Evolutionary conservation across 768 basidiomycete genomes (phyloP).

Genomic region (Leccinum longicurvipes): DNA sequence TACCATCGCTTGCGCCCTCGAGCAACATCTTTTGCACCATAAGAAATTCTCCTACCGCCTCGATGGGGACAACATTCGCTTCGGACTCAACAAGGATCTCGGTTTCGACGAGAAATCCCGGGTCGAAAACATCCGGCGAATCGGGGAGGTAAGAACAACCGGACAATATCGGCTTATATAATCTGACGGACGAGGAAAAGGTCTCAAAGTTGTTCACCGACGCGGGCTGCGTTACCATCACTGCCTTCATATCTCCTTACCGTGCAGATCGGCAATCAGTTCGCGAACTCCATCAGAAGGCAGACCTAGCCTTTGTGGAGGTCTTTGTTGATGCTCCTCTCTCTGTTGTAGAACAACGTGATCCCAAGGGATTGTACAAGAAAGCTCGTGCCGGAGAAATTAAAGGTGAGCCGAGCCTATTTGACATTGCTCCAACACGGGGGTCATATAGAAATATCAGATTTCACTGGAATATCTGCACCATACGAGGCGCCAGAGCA

Average conservation of each 20-base stretch:
- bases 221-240: slow-evolving; percentile 79
- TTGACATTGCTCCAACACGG: background rate
- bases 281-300: slow-evolving; percentile 73
- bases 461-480: slow-evolving; percentile 97
- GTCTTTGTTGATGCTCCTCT: slow-evolving; percentile 95
- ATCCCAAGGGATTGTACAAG: slow-evolving; percentile 97
- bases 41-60: slow-evolving; percentile 86
- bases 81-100: slow-evolving; percentile 95
- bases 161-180: slow-evolving; percentile 1
- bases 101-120: slow-evolving; percentile 91
- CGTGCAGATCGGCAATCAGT: slow-evolving; percentile 79
- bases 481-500: slow-evolving; percentile 87
- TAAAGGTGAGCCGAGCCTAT: slow-evolving; percentile 57
- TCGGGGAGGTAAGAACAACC: slow-evolving; percentile 72
- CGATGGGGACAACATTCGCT: slow-evolving; percentile 94
- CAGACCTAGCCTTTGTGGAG: slow-evolving; percentile 81
- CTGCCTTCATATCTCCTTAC: slow-evolving; percentile 99
- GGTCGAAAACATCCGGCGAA: slow-evolving; percentile 93
- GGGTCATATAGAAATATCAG: slow-evolving; percentile 40
- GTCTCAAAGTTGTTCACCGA: slow-evolving; percentile 94
- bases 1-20: slow-evolving; percentile 94
- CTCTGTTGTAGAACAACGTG: slow-evolving; percentile 81
- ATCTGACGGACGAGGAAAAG: slow-evolving; percentile 38
- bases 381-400: slow-evolving; percentile 95
- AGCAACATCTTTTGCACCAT: slow-evolving; percentile 89